phyloP scores from a whole-genome alignment of 1,284 basidiomycete species.

The Microbotryum violaceum region DNA sequence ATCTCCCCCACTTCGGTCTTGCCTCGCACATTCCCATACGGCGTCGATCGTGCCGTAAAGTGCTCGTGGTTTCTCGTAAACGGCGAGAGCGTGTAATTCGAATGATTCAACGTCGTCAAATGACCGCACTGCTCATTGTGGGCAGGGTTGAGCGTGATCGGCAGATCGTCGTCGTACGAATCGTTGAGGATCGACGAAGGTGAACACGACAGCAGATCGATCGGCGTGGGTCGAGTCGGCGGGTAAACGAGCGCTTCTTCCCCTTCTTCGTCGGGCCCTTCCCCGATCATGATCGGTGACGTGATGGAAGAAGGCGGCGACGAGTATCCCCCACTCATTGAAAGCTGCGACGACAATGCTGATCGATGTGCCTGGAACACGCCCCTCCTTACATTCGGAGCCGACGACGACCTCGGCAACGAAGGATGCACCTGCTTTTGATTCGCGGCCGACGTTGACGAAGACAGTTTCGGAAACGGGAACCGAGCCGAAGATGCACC shows the following conservation, averaged over 20 bases:
- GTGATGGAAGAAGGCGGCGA: conserved; percentile 4
- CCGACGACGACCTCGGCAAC: no score
- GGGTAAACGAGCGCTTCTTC: not conserved
- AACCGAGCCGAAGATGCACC: conserved; percentile 21
- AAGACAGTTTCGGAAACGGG: conserved; percentile 15
- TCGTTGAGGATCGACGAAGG: conserved; percentile 26
- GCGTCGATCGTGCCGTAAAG: conserved; percentile 51
- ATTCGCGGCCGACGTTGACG: not conserved
- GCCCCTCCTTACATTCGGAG: no score
- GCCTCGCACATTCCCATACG: conserved; percentile 2
- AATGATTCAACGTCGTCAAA: conserved; percentile 69
- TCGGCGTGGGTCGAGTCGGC: conserved; percentile 15
- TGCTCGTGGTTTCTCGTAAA: conserved; percentile 80
- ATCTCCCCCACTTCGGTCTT: no score
- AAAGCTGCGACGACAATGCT: not conserved
- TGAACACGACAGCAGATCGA: conserved; percentile 30
- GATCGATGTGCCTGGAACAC: not conserved
- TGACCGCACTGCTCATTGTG: conserved; percentile 70
- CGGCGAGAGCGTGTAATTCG: conserved; percentile 82
- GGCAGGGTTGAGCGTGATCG: conserved; percentile 60
- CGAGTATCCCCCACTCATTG: conserved; percentile 2
- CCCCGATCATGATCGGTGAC: not conserved
- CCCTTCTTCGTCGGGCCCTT: not conserved
- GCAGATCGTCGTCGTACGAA: conserved; percentile 30
- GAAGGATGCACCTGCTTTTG: no score